Conservation (phyloP, 2,329 filamentous ascomycete genomes). For the Fusarium kyushuense region DNA sequence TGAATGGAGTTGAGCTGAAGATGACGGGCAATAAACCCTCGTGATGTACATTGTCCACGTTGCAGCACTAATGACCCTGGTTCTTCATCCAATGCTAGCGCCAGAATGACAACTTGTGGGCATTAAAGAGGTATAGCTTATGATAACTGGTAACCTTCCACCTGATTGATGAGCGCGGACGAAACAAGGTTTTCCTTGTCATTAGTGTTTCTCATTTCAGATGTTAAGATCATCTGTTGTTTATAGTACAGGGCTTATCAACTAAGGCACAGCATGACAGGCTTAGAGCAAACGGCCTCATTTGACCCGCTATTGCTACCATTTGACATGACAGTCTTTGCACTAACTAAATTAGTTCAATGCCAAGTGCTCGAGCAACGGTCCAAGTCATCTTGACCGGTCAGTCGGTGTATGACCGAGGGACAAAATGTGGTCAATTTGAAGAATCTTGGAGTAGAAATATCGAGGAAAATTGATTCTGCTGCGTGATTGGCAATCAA, state of each 20-base stretch:
- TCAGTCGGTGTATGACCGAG: neutral
- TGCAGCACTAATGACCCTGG: neutral
- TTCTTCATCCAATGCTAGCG: neutral
- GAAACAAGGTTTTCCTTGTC: neutral
- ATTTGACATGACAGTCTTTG: neutral
- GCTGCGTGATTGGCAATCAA: neutral
- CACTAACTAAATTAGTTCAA: neutral
- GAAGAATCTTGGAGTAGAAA: neutral
- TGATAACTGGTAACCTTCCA: neutral
- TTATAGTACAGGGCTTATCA: too few relatives aligned
- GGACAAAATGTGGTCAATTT: neutral
- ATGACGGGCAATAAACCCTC: neutral
- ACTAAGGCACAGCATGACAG: neutral
- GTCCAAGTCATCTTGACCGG: neutral
- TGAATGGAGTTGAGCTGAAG: neutral
- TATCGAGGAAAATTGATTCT: neutral
- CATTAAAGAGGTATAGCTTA: neutral
- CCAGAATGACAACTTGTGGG: neutral
- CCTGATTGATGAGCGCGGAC: neutral
- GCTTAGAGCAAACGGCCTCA: neutral
- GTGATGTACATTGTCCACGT: neutral
- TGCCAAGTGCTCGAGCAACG: neutral
- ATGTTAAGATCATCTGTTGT: neutral
- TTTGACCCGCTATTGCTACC: neutral
- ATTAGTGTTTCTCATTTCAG: neutral